Base-by-base conservation (phyloP, 805 yeast genomes). In the Priceomyces carsonii region DNA sequence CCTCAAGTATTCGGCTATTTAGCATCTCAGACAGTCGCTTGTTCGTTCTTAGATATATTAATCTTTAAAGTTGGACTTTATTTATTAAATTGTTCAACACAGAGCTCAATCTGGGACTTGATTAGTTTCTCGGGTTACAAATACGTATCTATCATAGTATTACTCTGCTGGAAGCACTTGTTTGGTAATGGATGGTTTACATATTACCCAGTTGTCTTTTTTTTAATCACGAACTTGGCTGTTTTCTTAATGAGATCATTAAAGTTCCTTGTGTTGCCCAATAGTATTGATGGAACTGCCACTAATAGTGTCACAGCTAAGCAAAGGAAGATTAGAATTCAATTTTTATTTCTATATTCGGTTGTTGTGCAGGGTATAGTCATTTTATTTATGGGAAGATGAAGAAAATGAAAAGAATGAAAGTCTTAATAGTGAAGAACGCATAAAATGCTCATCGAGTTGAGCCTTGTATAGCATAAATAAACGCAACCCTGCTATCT, bases 51-150 rank as follows among this genome's bases (percentile, higher is more conserved):
- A 40, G 99, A 93, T 61, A 72, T 91, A 14, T 59, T 77, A 27
- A 68, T 91, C 18, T 74, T 93, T 48, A 85, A 84, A 52, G 65
- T 87, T 26, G 95, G 95, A 1, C 75, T 95, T 38, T 93, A 91
- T 61, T 68, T 91, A 31, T 71, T 93, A 40, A 78, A 77, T 40
- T 80, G 87, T 36, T 75, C 77, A 10, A 75, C 85, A 2, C 85
- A 80, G 47, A 53, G 63, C 32, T 57, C 68, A 8, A 57, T 86
- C 25, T 80, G 90, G 73, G 99, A 93, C 58, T 67, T 93, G 42
- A 75, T 86, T 7, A 82, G 95, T 42, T 93, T 87, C 63, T 82
- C 90, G 33, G 97, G 98, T 23, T 95, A 93, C 71, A 93, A 93
- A 59, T 95, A 88, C 55, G 88, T 95, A 25, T 87, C 95, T 6